Evolutionary conservation across 2,329 filamentous ascomycete species (phyloP).

Genomic region (Colletotrichum spinosum): DNA sequence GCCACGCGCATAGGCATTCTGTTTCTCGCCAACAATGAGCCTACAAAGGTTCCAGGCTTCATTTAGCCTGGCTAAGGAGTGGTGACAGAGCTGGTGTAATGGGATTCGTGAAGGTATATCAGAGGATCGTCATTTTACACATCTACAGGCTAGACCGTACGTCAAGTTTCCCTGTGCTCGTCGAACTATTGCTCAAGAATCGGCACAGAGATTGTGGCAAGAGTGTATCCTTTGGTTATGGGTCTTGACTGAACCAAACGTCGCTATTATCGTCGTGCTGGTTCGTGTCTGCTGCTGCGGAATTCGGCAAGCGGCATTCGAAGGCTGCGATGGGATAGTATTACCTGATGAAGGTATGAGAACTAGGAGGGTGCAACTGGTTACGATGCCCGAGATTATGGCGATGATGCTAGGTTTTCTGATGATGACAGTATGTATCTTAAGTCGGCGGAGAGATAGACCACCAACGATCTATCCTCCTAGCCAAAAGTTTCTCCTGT

Average conservation of each 20-base stretch:
- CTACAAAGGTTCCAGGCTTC: no score
- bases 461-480: no score
- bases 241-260: constrained; percentile 11
- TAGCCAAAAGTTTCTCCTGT: no score
- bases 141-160: not conserved
- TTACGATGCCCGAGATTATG: no score
- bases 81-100: not conserved
- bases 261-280: constrained; percentile 3
- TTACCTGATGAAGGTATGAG: no score
- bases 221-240: constrained; percentile 15
- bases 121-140: not conserved
- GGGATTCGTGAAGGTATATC: not conserved
- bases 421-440: no score
- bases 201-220: not conserved
- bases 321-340: not conserved
- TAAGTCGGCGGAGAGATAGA: no score
- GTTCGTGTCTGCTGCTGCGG: not conserved
- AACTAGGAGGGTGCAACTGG: no score
- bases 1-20: constrained; percentile 44
- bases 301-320: not conserved
- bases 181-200: no score
- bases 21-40: not conserved
- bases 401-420: no score
- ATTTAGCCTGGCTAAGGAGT: no score
- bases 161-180: no score